Conservation (phyloP, 192 early-diverging fungal species). For the Coemansia furcata region DNA sequence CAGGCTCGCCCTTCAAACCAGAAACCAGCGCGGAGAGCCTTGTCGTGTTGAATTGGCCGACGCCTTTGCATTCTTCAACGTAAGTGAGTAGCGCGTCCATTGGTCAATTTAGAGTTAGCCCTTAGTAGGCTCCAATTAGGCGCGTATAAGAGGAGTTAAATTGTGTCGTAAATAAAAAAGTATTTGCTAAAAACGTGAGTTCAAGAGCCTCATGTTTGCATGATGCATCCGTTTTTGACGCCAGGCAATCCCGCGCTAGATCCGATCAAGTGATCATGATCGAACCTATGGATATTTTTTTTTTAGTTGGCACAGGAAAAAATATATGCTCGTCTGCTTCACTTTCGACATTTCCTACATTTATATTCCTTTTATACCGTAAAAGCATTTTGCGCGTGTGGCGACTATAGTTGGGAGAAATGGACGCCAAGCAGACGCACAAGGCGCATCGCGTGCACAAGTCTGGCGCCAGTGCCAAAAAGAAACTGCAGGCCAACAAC, state of each 20-base stretch:
- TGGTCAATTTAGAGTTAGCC: not conserved
- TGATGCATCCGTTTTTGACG: not conserved
- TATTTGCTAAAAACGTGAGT: not conserved
- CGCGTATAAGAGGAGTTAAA: not conserved
- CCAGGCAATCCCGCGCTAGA: not conserved
- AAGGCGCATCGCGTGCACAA: slow-evolving; percentile 84
- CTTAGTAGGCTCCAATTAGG: not conserved
- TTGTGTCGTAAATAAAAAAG: not conserved
- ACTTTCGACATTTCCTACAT: not conserved
- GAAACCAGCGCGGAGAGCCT: not conserved
- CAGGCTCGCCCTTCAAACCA: not conserved
- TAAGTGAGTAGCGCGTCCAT: slow-evolving; percentile 7
- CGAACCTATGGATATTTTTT: not conserved
- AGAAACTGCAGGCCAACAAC: slow-evolving; percentile 70
- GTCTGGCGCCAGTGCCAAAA: slow-evolving; percentile 82
- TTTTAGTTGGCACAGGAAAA: not conserved
- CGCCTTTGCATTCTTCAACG: not conserved
- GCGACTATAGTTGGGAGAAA: slow-evolving; percentile 16
- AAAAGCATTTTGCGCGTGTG: not conserved
- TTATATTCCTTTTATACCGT: not conserved
- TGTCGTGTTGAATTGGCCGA: not conserved
- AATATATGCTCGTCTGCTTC: not conserved
- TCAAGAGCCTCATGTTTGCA: not conserved
- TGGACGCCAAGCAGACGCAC: slow-evolving; percentile 63
- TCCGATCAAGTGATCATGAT: not conserved